phyloP scores from a whole-genome alignment of 495 filamentous ascomycete species.

The Rostrohypoxylon terebratum region DNA sequence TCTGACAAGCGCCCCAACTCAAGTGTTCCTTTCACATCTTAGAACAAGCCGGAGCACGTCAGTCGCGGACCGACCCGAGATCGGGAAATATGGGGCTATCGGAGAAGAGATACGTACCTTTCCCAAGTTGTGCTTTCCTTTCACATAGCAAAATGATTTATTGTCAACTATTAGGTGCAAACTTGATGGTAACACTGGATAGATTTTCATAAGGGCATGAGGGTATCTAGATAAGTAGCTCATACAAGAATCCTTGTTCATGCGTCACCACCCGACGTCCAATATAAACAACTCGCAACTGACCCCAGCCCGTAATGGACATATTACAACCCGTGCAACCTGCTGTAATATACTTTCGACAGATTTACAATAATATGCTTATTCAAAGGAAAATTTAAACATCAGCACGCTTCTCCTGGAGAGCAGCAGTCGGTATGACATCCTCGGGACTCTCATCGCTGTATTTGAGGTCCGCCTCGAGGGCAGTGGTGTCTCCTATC shows the following conservation, averaged over 20 bases:
- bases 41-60: background rate
- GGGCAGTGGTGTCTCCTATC: constrained; percentile 75
- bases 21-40: background rate
- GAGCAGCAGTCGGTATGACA: constrained; percentile 54
- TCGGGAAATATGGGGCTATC: background rate
- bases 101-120: background rate
- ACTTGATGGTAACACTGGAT: constrained; percentile 1
- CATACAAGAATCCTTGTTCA: constrained; percentile 10
- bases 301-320: background rate
- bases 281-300: constrained; percentile 6
- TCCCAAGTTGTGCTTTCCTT: background rate
- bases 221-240: background rate
- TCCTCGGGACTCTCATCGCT: constrained; percentile 82
- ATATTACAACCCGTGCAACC: constrained; percentile 12
- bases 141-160: background rate
- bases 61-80: background rate
- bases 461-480: constrained; percentile 85
- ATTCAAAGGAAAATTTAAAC: constrained; percentile 24
- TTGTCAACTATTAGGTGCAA: no score
- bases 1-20: background rate
- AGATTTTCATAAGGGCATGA: constrained; percentile 12
- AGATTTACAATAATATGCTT: background rate
- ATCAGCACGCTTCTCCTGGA: constrained; percentile 34
- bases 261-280: constrained; percentile 8
- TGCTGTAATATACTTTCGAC: constrained; percentile 8